Evolutionary conservation across 768 basidiomycete species (phyloP).

Genomic region (Trametes meyenii): DNA sequence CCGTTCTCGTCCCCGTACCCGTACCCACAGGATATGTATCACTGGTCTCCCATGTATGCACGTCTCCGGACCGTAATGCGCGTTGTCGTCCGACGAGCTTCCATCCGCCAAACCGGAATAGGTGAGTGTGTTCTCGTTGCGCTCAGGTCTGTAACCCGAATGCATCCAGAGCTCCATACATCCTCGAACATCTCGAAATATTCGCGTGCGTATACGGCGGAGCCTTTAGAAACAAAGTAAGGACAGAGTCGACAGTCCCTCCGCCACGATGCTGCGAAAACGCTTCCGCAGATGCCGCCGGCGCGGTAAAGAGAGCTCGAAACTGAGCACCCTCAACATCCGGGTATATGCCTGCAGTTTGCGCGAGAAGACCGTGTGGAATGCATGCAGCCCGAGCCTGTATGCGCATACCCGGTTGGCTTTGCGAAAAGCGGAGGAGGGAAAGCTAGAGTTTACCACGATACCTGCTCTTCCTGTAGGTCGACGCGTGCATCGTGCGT

Average conservation of each 20-base stretch:
- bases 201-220: neutral
- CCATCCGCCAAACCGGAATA: neutral
- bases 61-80: conserved; percentile 21
- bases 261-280: conserved; percentile 51
- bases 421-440: neutral
- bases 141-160: neutral
- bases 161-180: neutral
- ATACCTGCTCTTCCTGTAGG: conserved; percentile 52
- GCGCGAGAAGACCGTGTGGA: conserved; percentile 61
- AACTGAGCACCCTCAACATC: conserved; percentile 51
- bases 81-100: conserved; percentile 13
- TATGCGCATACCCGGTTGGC: neutral
- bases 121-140: neutral
- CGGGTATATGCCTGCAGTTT: conserved; percentile 52
- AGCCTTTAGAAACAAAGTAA: conserved; percentile 29
- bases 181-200: neutral
- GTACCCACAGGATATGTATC: conserved; percentile 24
- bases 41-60: conserved; percentile 27
- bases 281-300: conserved; percentile 45
- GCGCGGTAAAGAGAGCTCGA: conserved; percentile 52
- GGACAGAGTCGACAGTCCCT: conserved; percentile 40
- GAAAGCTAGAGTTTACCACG: conserved; percentile 53
- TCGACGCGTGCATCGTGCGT: conserved; percentile 42
- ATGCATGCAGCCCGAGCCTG: conserved; percentile 87
- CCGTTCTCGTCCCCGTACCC: neutral